These are phyloP conservation scores for Dicorynia guianensis DNA, from an alignment of 306 rosid genomes.

Conservation along the genomic window DNA sequence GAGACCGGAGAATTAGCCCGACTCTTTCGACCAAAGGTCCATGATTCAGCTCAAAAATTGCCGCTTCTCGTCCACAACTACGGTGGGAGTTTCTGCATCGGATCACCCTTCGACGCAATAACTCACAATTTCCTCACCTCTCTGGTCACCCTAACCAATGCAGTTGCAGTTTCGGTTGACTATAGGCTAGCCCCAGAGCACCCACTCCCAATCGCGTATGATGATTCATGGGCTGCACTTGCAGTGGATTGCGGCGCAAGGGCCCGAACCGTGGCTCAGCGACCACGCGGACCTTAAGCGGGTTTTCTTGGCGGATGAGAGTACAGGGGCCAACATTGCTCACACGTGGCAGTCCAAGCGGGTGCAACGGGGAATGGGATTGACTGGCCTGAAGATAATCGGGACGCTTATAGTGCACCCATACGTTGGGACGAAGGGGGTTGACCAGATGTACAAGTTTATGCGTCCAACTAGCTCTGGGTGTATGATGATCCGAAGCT, in stretches of 20 bases:
- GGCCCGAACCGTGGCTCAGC: conserved; percentile 45
- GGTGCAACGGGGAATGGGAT: not conserved
- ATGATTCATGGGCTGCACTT: conserved; percentile 41
- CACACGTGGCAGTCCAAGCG: conserved; percentile 41
- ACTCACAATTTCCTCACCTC: conserved; percentile 17
- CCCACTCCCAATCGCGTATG: conserved; percentile 43
- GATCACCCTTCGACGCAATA: conserved; percentile 30
- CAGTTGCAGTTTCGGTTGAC: conserved; percentile 36
- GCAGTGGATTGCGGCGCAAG: conserved; percentile 36
- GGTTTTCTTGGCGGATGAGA: conserved; percentile 43
- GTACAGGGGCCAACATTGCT: conserved; percentile 44
- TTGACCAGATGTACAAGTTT: conserved; percentile 37
- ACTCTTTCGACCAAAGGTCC: conserved; percentile 33
- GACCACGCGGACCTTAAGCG: conserved; percentile 29
- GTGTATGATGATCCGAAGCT: conserved; percentile 33
- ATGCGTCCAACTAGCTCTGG: conserved; percentile 30
- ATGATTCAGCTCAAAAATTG: conserved; percentile 7
- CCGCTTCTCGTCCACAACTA: conserved; percentile 48
- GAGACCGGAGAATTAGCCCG: conserved; percentile 22
- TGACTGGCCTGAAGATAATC: conserved; percentile 14
- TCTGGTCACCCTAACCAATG: conserved; percentile 20
- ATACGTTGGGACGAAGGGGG: conserved; percentile 23
- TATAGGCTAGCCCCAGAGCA: conserved; percentile 47
- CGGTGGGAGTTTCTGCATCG: conserved; percentile 47
- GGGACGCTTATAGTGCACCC: conserved; percentile 39